Base-by-base conservation (phyloP, 1,139 yeast genomes). In the Hyphopichia burtonii region DNA sequence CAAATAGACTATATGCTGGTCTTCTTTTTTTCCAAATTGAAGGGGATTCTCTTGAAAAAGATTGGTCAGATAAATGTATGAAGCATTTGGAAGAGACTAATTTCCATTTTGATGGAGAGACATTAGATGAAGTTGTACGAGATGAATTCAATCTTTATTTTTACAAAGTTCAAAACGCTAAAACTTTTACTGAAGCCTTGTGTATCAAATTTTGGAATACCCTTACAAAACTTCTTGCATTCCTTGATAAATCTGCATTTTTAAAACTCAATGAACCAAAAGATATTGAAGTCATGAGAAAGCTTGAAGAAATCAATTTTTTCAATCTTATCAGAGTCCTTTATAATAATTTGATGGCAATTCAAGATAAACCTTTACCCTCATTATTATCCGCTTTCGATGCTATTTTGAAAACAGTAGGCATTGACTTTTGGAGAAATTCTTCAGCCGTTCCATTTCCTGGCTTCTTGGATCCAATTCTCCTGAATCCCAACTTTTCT, bases 111-210 rank as follows among this genome's bases (percentile, higher is more conserved):
- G 38, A 40, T 6, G 50, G 53, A 9, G 43, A 44, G 2, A 50
- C 54, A 4, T 45, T 71, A 2, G 64, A 64, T 11, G 59, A 65
- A 6, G 68, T 76, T 12, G 56, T 80, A 1, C 50, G 74, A 10
- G 81, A 80, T 47, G 91, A 84, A 52, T 78, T 76, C 45, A 71
- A 71, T 40, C 54, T 59, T 3, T 81, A 82, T 51, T 62, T 80
- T 23, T 71, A 74, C 44, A 62, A 66, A 35, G 68, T 84, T 39
- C 89, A 84, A 53, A 68, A 78, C 48, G 76, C 80, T 0, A 59
- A 61, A 2, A 67, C 57, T 44, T 82, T 74, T 56, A 65, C 65
- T 22, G 76, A 72, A 17, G 57, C 54, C 0, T 57, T 62, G 4
- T 74, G 84, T 28, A 58, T 68, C 11, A 53, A 54, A 11, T 84